These are phyloP conservation scores for Arthrinium puccinioides DNA, from an alignment of 2,329 filamentous ascomycete species.

Conservation along the genomic window DNA sequence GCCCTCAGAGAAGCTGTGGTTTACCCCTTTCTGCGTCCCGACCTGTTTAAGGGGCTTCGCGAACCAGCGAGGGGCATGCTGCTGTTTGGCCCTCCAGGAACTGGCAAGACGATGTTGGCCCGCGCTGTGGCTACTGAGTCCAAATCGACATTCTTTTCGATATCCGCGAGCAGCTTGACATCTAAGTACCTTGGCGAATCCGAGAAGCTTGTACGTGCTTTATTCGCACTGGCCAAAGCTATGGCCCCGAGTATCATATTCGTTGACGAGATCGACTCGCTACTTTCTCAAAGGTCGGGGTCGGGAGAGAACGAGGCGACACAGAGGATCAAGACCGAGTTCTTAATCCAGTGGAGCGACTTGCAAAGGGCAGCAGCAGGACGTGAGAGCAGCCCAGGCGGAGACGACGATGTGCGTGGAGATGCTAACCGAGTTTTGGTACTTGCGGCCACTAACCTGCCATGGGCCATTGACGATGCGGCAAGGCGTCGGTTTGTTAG, in stretches of 20 bases:
- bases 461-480: conserved; percentile 97
- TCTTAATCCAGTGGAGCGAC: conserved; percentile 95
- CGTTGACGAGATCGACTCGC: conserved; percentile 94
- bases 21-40: conserved; percentile 90
- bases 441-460: conserved; percentile 88
- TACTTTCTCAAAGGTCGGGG: conserved; percentile 77
- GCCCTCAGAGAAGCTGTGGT: conserved; percentile 93
- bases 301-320: conserved; percentile 89
- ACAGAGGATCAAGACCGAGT: conserved; percentile 92
- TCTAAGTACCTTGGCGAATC: conserved; percentile 95
- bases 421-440: conserved; percentile 88
- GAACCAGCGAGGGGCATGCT: conserved; percentile 94
- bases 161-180: conserved; percentile 88
- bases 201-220: conserved; percentile 87
- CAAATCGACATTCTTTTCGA: conserved; percentile 92
- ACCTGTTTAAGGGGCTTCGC: conserved; percentile 90
- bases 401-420: conserved; percentile 54
- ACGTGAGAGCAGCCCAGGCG: conserved; percentile 58
- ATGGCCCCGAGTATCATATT: conserved; percentile 96
- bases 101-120: conserved; percentile 96
- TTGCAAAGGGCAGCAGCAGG: conserved; percentile 87
- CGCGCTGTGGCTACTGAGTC: conserved; percentile 92
- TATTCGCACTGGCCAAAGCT: conserved; percentile 83
- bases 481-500: conserved; percentile 85
- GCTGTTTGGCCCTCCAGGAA: conserved; percentile 93